These are phyloP conservation scores for Jatropha podagrica DNA, from an alignment of 441 rosid genomes.

Conservation along the genomic window DNA sequence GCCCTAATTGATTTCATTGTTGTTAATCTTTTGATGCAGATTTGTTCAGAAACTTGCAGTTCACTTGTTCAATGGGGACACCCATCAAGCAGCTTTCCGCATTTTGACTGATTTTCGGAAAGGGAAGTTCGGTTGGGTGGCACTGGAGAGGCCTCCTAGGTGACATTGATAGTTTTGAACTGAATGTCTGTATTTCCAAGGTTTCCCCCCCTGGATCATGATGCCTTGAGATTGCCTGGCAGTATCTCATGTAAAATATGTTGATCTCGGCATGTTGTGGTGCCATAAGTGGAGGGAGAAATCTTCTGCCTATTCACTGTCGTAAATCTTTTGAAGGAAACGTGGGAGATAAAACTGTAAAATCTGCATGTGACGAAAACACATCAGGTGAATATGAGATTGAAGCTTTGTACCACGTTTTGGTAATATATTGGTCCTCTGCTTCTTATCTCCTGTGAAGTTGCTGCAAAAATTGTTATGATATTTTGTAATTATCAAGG, in stretches of 20 bases:
- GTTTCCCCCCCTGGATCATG: not conserved
- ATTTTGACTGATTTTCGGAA: conserved; percentile 66
- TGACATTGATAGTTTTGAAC: conserved; percentile 15
- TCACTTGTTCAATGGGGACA: conserved; percentile 54
- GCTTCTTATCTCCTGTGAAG: not conserved
- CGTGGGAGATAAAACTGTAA: not conserved
- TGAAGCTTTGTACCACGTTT: not conserved
- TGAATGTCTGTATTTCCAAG: not conserved
- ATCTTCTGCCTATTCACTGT: not conserved
- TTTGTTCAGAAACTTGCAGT: conserved; percentile 70
- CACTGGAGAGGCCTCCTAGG: conserved; percentile 76
- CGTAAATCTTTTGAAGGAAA: conserved; percentile 1
- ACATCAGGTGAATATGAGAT: not conserved
- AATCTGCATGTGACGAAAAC: not conserved
- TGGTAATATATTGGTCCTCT: not conserved
- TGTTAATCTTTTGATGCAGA: conserved; percentile 41
- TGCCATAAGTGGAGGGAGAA: not conserved
- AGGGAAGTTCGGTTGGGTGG: conserved; percentile 78
- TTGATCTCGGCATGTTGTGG: not conserved
- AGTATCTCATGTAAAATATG: not conserved
- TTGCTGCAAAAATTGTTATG: not conserved
- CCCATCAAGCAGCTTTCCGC: conserved; percentile 29
- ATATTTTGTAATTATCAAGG: not conserved
- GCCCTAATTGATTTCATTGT: conserved; percentile 11
- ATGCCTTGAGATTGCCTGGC: conserved; percentile 3